Evolutionary conservation across 306 rosid species (phyloP), one percentile per base, ranked within the genome.

Genomic region (Casuarina glauca): DNA sequence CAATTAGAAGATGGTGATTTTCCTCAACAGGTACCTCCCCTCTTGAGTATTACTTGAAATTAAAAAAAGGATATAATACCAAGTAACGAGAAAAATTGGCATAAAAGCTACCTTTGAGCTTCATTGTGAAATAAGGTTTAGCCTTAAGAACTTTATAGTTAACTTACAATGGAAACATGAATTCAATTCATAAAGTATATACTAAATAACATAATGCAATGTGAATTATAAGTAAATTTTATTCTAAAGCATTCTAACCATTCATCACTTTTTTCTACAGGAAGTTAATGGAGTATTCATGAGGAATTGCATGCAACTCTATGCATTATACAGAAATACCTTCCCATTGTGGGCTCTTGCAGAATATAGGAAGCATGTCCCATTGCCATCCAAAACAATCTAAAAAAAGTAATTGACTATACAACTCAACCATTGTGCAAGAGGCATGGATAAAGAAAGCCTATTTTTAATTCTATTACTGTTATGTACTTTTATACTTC

Each of bases 261-360:
- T 66, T 13, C 7, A 6, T 8, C 16, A 2, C 49, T 32, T 32
- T 70, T 38, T 57, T 36, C 50, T 3, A 45, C 79, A 83, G 82
- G 92, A 91, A 84, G 78, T 87, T 69, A 88, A 86, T 0, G 88
- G 90, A 53, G 92, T 83, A 13, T 90, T 87, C 81, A 80, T 80
- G 84, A 89, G 79, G 79, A 90, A 89, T 39, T 89, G 91, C 53
- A 87, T 91, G 85, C 19, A 87, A n/a, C 97, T 90, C 69, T 93
- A 89, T 6, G 88, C 96, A 68, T 83, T 88, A 85, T 87, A 89
- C 9, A 87, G 96, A 73, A 86, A 89, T 74, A 88, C 85, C 35
- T 90, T 58, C 72, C 97, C 96, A 5, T 4, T 93, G 80, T 89
- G 93, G 93, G 96, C 93, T 70, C 82, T 90, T 1, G 96, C 88